phyloP scores from a whole-genome alignment of 2,329 filamentous ascomycete species.

The Claviceps sp. region DNA sequence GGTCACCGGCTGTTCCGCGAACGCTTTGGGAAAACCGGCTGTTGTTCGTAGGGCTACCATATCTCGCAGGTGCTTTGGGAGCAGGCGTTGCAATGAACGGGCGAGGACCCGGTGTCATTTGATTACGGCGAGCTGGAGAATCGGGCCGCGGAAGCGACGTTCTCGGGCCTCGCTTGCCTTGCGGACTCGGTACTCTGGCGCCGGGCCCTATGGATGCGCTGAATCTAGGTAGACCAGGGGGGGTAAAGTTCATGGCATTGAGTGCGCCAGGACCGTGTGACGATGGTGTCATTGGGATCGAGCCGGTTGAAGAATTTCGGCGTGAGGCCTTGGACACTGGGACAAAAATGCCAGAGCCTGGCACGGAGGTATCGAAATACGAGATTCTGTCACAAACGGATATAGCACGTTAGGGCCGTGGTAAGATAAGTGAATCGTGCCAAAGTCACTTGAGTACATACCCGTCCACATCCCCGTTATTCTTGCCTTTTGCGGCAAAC shows the following conservation, averaged over 20 bases:
- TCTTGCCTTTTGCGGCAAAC: constrained; percentile 77
- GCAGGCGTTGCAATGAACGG: constrained; percentile 38
- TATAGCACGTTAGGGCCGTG: background rate
- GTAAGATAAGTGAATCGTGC: background rate
- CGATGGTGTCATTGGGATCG: constrained; percentile 54
- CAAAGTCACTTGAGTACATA: constrained; percentile 27
- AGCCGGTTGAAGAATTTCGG: constrained; percentile 41
- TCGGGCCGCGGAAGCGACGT: constrained; percentile 78
- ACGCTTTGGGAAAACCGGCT: constrained; percentile 50
- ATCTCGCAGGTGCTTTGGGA: constrained; percentile 17
- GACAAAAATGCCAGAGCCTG: constrained; percentile 86
- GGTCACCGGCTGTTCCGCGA: constrained; percentile 46
- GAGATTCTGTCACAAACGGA: constrained; percentile 32
- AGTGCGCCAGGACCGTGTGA: constrained; percentile 45
- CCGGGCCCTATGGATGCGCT: constrained; percentile 76
- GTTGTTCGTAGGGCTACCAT: constrained; percentile 29
- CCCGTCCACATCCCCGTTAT: constrained; percentile 93
- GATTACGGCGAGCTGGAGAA: constrained; percentile 62
- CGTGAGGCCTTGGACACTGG: constrained; percentile 69
- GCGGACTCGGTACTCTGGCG: constrained; percentile 52
- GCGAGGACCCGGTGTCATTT: constrained; percentile 45
- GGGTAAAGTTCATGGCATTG: constrained; percentile 46
- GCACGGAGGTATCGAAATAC: constrained; percentile 70
- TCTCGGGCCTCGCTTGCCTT: constrained; percentile 51
- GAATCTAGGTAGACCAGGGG: constrained; percentile 61